Conservation (phyloP, 2,329 filamentous ascomycete genomes). For the Aspergillus unguis region DNA sequence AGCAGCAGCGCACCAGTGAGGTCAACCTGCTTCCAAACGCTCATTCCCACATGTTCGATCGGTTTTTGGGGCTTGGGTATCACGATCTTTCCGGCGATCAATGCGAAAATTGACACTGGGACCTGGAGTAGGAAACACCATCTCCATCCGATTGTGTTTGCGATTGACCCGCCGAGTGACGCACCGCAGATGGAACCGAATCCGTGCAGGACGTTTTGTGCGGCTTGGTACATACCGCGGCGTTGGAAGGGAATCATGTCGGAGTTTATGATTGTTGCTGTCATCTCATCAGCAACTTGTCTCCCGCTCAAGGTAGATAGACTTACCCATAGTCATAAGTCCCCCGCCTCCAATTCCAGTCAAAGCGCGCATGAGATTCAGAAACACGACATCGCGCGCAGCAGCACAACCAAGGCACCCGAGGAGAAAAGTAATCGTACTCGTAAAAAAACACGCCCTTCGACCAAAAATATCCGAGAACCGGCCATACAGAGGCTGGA, state of each 20-base stretch:
- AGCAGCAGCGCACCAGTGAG: conserved; percentile 56
- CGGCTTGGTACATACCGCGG: conserved; percentile 68
- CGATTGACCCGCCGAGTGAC: conserved; percentile 44
- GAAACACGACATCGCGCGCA: conserved; percentile 63
- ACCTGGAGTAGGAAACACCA: conserved; percentile 61
- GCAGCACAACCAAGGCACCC: conserved; percentile 68
- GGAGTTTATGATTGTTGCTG: conserved; percentile 64
- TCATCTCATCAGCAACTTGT: background rate
- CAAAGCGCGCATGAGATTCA: conserved; percentile 67
- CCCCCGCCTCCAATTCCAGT: conserved; percentile 73
- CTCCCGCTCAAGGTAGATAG: background rate
- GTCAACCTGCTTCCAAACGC: conserved; percentile 56
- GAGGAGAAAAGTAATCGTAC: conserved; percentile 59
- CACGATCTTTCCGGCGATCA: conserved; percentile 53
- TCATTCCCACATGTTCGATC: conserved; percentile 6
- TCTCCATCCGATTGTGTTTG: conserved; percentile 46
- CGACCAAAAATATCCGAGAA: conserved; percentile 68
- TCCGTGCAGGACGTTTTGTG: conserved; percentile 59
- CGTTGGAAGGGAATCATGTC: conserved; percentile 71
- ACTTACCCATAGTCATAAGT: conserved; percentile 58
- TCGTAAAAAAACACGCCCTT: conserved; percentile 59
- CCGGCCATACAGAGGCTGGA: conserved; percentile 70
- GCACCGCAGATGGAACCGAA: conserved; percentile 60
- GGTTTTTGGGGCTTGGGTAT: conserved; percentile 43
- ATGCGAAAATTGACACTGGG: conserved; percentile 56